Base-by-base conservation (phyloP, 1,284 basidiomycete genomes). In the Trametes hirsuta region DNA sequence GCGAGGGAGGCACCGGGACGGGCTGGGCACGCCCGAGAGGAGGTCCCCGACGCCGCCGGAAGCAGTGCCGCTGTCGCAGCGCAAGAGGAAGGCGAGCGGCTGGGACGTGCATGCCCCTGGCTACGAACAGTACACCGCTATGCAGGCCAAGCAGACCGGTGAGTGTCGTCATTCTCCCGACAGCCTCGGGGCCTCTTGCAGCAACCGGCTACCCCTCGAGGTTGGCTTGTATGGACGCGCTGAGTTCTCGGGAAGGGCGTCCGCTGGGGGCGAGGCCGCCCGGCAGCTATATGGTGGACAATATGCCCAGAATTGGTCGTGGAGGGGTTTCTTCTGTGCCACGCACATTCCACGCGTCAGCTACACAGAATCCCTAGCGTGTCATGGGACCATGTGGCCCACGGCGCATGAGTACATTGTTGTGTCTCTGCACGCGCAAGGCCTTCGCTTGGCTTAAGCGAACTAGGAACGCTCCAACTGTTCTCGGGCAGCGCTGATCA, bases 61-160 rank as follows among this genome's bases (percentile, higher is more conserved):
- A 47, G 86, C 88, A 11, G 78, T 88, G 34, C 91, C 94, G 1
- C 77, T 99, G 66, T 91, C 91, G 34, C 93, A 97, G 73, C 82
- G 96, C 60, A 88, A 88, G 71, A 81, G 95, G 25, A 92, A 93
- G 70, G 90, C 92, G 9, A 94, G 93, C 53, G 92, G 93, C 1
- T 99, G 97, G 97, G 95, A 99, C 76, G 90, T 97, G 25, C 90
- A 93, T 73, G 94, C 97, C 11, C 91, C 93, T 12, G 96, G 96
- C 21, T 99, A 97, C 68, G 96, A 98, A 71, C 91, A 93, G 68
- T 94, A 98, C 69, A 90, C 90, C 2, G 95, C 96, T 14, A 84
- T 95, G 80, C 94, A 98, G 72, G 97, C 97, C 24, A 99, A 99
- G 76, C 93, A 95, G 76, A 98, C 96, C 55, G 95, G 94, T 94